Evolutionary conservation across 2,329 filamentous ascomycete species (phyloP), one percentile per base, ranked within the genome.

Genomic region (Furcasterigmium sp.): DNA sequence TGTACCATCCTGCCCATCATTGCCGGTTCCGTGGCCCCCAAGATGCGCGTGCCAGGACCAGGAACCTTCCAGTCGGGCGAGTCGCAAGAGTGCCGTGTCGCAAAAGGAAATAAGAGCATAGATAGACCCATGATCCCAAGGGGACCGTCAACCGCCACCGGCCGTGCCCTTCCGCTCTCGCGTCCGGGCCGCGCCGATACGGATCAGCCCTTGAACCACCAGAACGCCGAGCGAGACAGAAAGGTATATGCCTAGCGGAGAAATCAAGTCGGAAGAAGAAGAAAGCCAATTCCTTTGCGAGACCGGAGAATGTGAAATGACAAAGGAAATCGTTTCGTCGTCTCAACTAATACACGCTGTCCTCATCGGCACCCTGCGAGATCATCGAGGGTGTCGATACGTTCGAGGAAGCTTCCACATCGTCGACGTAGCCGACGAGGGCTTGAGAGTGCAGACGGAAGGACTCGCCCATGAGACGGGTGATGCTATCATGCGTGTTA

Each of bases 401-500:
- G 54, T 79, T 81, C n/a, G 79, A 82, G 53, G 80, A 83, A 54
- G 73, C 80, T 63, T 84, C 80, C 54, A 80, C 73, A 56, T 91
- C 86, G 62, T 96, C 91, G 61, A 96, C 90, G 60, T 95, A 97
- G 64, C 91, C 91, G 53, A 91, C 82, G 26, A 98, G 82, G 52
- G 93, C 91, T 70, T 97, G 91, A 29, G 91, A 87, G 68, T 97
- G 91, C 46, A 96, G 82, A 62, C 94, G 93, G 78, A 98, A 97
- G 41, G 93, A 91, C 68, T 97, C 93, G 57, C 93, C 93, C 87
- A 97, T 95, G 40, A 97, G 81, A 62, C 94, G 90, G 56, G 88
- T 91, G 61, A 94, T 91, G 45, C 87, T 91, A 57, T 19, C 41
- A 39, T 39, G 15, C 21, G n/a, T 18, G 50, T 58, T 52, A 59